Base-by-base conservation (phyloP, 768 basidiomycete genomes). In the Rubroboletus satanas region DNA sequence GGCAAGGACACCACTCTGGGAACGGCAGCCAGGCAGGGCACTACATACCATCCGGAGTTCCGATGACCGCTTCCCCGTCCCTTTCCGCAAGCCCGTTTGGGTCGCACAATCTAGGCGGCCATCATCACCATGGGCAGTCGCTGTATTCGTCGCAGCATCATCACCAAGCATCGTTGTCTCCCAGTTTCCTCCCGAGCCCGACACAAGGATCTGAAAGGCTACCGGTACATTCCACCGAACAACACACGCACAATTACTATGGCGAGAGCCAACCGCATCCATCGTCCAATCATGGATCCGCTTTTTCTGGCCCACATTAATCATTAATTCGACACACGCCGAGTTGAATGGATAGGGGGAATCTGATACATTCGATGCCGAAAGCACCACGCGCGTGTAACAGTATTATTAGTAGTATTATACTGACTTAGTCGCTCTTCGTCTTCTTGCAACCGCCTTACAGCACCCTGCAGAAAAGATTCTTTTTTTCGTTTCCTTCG, bases 1-100 rank as follows among this genome's bases (percentile, higher is more conserved):
- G 73, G 31, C 74, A 74, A 52, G 73, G 73, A 41, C 71, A 76
- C 55, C 77, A 78, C 69, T 74, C 78, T 59, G 73, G 71, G 73
- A 64, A 63, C 48, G 60, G 61, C 28, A 55, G 59, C 45, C 71
- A 67, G 18, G 59, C 60, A 10, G 61, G 62, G 6, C 67, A 69
- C 49, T 71, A 73, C 43, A 56, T 71, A 37, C 60, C 71, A 15
- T 71, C 69, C 33, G 69, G 71, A 3, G 73, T 82, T 21, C 80
- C 83, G 9, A 73, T 83, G 62, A 79, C 82, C 18, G 79, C 82
- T 6, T 76, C 81, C 0, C 72, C 81, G 21, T 74, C 82, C 47
- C 67, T 82, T 59, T 72, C 79, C 31, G 70, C 68, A 51, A 76
- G 77, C 42, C 64, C 66, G 15, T 71, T 62, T 29, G 60, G 52